Base-by-base conservation (phyloP, 371 early-diverging fungal genomes). In the Dentiscutata heterogama region DNA sequence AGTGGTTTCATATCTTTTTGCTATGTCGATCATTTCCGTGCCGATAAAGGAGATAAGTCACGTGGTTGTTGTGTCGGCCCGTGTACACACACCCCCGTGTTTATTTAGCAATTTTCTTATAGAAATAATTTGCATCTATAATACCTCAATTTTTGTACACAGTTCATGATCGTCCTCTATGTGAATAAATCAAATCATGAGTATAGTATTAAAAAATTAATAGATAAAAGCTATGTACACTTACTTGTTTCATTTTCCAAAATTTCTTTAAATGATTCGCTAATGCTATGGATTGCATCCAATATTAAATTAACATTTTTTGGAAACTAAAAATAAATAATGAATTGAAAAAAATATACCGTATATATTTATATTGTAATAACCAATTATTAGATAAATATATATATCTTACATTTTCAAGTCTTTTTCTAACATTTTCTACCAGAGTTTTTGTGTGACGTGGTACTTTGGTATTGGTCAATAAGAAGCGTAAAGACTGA, bases 401-500 rank as follows among this genome's bases (percentile, higher is more conserved):
- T 20, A 39, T 6, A 25, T 27, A n/a, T 60, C 64, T 27, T 87
- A 95, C 89, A 86, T 89, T 82, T 54, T 91, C 87, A 78, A 88
- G 89, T 35, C 91, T 88, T 10, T 83, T 85, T 46, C 93, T 88
- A 22, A 97, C 97, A 58, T 92, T 92, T n/a, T 93, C 95, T 1
- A 99, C 97, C 60, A 95, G 92, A 18, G 87, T 90, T 85, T 90
- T 94, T 1, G 98, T 98, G 81, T 96, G 94, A 82, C 96, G 94
- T 42, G 97, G 96, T 3, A 97, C 96, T 25, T 89, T 90, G 0
- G 98, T 97, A 84, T 98, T 94, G 11, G 94, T 95, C 16, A 98
- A 84, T 3, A 98, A 76, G 78, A 98, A 93, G 10, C 92, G 89
- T 50, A 95, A 73, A 0, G 94, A 86, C 72, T 88, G 86, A 83